A percentile compares a stretch with the other conserved stretches of the same genome.
phyloP scores from a whole-genome alignment of 2,329 filamentous ascomycete genomes.

The Pestalotiopsis sp. region DNA sequence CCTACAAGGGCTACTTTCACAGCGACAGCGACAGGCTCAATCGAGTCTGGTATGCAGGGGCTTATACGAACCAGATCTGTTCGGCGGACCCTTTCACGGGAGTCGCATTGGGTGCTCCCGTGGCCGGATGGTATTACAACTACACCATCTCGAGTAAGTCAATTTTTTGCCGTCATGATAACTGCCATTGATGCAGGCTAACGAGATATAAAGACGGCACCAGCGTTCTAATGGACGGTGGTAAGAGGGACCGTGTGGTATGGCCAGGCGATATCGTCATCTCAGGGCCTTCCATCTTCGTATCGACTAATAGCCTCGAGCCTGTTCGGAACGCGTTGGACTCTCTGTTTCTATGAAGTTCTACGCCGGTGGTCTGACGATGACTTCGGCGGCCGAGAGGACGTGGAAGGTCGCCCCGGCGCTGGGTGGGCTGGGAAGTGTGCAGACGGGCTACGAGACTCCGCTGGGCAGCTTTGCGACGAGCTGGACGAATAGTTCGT shows the following conservation, averaged over 20 bases:
- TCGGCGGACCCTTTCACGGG: constrained; percentile 14
- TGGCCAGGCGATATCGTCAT: constrained; percentile 61
- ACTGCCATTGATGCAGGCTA: no score
- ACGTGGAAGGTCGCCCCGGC: constrained; percentile 25
- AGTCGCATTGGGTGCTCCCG: background rate
- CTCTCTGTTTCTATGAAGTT: constrained; percentile 36
- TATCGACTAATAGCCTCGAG: constrained; percentile 46
- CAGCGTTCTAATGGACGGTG: constrained; percentile 41
- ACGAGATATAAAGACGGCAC: background rate
- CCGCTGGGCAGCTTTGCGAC: background rate
- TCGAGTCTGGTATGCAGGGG: constrained; percentile 56
- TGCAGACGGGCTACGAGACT: background rate
- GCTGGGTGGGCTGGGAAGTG: background rate
- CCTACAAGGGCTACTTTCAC: constrained; percentile 54
- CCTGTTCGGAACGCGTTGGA: constrained; percentile 40
- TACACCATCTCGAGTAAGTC: background rate
- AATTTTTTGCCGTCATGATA: background rate
- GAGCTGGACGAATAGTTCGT: background rate
- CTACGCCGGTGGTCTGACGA: constrained; percentile 40
- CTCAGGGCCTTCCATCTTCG: constrained; percentile 46
- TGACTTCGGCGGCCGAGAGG: constrained; percentile 35
- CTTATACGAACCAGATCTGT: constrained; percentile 48
- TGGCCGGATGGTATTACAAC: background rate
- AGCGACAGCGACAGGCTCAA: constrained; percentile 50
- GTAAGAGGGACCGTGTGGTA: constrained; percentile 54